Base-by-base conservation (phyloP, 2,329 filamentous ascomycete genomes). In the Fusarium caatingaense region DNA sequence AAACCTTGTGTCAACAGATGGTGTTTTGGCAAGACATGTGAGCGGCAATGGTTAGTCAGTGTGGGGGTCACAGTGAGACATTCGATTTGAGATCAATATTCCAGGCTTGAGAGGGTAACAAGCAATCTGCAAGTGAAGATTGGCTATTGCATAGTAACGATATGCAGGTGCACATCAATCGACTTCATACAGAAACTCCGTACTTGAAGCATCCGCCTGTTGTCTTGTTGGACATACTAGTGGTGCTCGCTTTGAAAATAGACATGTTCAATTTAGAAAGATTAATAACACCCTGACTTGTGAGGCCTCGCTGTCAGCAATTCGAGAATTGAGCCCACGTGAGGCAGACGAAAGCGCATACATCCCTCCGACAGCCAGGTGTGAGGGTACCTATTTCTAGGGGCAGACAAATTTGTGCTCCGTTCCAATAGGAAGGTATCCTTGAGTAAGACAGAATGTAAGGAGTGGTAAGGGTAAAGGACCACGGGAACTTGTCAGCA, bases 221-320 rank as follows among this genome's bases (percentile, higher is more conserved):
- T 15, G 10, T 30, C 34, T 12, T 32, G 20, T 21, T 16, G 21
- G n/a, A 45, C 3, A 34, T 30, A 27, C 20, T 16, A 11, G 13
- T 42, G 16, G 8, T 16, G 25, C n/a, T 34, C 58, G 32, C 23
- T 20, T 37, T 40, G 46, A 30, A 12, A 27, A 40, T n/a, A 27
- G 23, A 16, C 23, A 30, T 16, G 18, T 16, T 16, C 9, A 27
- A 21, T n/a, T 53, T 18, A 32, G 44, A n/a, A 42, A 25, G 27
- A 49, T 47, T 28, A 44, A 46, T 53, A 28, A 47, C 42, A 47
- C 45, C 54, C 27, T 56, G 23, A 27, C 53, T 50, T 32, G 61
- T 56, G 56, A 64, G 70, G 72, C 66, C 71, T 66, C 58, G 42
- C 49, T 60, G 70, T 75, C 72, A 74, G 71, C 72, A 64, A 61